These are phyloP conservation scores for Lithospermum erythrorhizon DNA, from an alignment of 257 asterid species.

Conservation along the genomic window DNA sequence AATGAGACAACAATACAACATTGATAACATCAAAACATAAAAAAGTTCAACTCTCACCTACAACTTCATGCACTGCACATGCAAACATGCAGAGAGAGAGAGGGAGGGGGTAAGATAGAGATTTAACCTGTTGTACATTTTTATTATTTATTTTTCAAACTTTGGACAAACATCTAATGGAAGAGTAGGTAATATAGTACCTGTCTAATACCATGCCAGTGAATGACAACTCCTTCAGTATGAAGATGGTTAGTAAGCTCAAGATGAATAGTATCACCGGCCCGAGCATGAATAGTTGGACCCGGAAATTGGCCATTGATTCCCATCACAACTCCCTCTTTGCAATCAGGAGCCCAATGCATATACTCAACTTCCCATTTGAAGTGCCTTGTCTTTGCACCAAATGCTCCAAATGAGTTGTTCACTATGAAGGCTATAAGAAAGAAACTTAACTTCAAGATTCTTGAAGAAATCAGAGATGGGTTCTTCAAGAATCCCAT, in stretches of 20 bases:
- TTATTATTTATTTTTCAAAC: no score
- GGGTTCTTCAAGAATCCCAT: not conserved
- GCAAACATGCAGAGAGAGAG: not conserved
- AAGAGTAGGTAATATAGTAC: slow-evolving; percentile 10
- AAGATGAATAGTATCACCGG: slow-evolving; percentile 50
- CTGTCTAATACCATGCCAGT: slow-evolving; percentile 91
- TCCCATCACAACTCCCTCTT: slow-evolving; percentile 40
- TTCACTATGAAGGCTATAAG: not conserved
- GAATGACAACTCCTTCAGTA: slow-evolving; percentile 73
- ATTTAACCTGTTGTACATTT: no score
- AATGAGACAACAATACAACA: not conserved
- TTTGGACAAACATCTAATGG: not conserved
- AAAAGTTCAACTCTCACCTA: slow-evolving; percentile 1
- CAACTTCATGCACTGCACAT: slow-evolving; percentile 5
- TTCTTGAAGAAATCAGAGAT: not conserved
- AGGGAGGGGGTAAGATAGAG: no score
- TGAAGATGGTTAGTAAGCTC: slow-evolving; percentile 55
- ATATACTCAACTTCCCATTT: slow-evolving; percentile 57
- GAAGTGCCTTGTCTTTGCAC: slow-evolving; percentile 28
- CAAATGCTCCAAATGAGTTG: slow-evolving; percentile 13
- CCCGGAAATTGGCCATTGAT: slow-evolving; percentile 80
- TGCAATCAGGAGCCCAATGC: slow-evolving; percentile 69
- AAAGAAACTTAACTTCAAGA: not conserved
- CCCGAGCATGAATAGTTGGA: slow-evolving; percentile 62
- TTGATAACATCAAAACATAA: not conserved